Evolutionary conservation across 352 stramenopile species (phyloP).

Genomic region (Pilasporangium apinafurcum): DNA sequence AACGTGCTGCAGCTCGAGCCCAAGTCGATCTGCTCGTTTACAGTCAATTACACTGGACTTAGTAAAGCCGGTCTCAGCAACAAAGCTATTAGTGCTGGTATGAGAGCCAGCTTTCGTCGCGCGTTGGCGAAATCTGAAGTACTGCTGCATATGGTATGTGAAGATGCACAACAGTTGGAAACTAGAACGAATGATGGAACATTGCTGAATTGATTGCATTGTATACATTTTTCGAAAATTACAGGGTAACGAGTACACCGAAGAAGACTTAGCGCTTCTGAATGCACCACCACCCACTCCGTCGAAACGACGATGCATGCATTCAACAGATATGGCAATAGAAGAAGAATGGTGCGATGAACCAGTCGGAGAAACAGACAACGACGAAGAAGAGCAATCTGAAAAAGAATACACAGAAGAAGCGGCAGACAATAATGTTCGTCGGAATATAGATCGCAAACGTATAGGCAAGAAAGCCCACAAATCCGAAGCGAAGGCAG

Average conservation of each 20-base stretch:
- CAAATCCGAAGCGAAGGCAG: too few relatives aligned
- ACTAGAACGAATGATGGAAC: too few relatives aligned
- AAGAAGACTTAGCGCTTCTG: conserved; percentile 28
- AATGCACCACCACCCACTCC: conserved; percentile 15
- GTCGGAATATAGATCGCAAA: too few relatives aligned
- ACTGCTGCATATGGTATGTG: conserved; percentile 42
- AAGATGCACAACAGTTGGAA: too few relatives aligned
- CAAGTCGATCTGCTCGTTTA: conserved; percentile 34
- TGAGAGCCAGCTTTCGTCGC: conserved; percentile 17
- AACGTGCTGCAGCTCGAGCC: conserved; percentile 30
- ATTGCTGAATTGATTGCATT: background rate
- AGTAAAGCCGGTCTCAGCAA: conserved; percentile 23
- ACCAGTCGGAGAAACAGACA: conserved; percentile 16
- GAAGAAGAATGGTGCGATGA: conserved; percentile 1
- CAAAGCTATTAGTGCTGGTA: conserved; percentile 1
- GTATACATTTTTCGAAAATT: background rate
- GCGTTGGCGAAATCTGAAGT: conserved; percentile 19
- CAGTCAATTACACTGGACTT: conserved; percentile 37
- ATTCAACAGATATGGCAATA: conserved; percentile 4
- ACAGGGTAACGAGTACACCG: conserved; percentile 19
- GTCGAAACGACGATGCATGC: conserved; percentile 28
- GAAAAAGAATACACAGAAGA: too few relatives aligned
- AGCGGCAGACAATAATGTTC: too few relatives aligned
- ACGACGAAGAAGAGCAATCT: conserved; percentile 2
- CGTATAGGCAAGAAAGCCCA: too few relatives aligned